phyloP scores from a whole-genome alignment of 768 basidiomycete genomes.

The Suillus sp. region DNA sequence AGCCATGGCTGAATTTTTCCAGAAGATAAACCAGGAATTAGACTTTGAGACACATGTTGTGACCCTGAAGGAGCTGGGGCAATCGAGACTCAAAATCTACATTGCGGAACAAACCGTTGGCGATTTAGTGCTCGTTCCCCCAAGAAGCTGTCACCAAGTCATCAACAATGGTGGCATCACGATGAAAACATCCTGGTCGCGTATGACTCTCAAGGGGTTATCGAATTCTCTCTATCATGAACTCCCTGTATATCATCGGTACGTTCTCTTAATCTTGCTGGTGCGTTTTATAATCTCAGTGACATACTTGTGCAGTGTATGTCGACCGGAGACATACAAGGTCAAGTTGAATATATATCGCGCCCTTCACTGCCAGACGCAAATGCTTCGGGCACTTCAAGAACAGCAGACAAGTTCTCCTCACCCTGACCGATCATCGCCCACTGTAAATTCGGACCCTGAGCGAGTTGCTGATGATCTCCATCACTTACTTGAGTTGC shows the following conservation, averaged over 20 bases:
- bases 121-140: conserved; percentile 80
- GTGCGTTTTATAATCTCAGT: background rate
- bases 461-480: conserved; percentile 27
- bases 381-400: conserved; percentile 13
- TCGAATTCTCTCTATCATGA: conserved; percentile 66
- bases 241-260: conserved; percentile 81
- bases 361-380: conserved; percentile 44
- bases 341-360: conserved; percentile 68
- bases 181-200: conserved; percentile 84
- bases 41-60: conserved; percentile 75
- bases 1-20: conserved; percentile 60
- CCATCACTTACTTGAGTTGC: conserved; percentile 43
- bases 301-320: conserved; percentile 54
- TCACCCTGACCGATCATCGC: background rate
- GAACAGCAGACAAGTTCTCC: conserved; percentile 3
- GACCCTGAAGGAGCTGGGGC: conserved; percentile 60
- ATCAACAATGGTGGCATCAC: conserved; percentile 81
- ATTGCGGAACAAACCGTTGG: conserved; percentile 73
- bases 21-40: conserved; percentile 43
- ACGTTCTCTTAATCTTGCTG: conserved; percentile 12
- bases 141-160: conserved; percentile 82
- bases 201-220: conserved; percentile 73
- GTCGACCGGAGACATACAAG: conserved; percentile 75
- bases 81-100: conserved; percentile 70
- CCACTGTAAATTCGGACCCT: background rate